Evolutionary conservation across 257 asterid species (phyloP).

Genomic region (Capsicum pubescens): DNA sequence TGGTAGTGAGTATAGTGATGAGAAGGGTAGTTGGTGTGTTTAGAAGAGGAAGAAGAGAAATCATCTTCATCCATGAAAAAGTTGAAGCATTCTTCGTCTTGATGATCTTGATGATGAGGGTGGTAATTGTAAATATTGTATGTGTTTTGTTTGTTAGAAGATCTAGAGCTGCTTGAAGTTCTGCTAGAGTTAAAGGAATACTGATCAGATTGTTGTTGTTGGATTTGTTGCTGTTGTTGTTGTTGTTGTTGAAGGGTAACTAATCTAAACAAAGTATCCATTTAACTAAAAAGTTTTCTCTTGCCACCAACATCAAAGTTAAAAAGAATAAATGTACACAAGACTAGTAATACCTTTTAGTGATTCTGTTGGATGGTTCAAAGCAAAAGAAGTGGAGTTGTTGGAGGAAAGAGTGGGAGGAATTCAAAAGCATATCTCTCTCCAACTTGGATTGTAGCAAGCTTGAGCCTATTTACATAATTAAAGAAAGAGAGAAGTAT

Average conservation of each 20-base stretch:
- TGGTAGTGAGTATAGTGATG: conserved; percentile 28
- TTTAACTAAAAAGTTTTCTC: conserved; percentile 46
- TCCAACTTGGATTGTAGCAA: conserved; percentile 52
- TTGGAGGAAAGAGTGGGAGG: conserved; percentile 27
- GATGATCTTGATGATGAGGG: conserved; percentile 43
- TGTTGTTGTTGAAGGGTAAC: conserved; percentile 58
- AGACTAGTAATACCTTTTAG: conserved; percentile 28
- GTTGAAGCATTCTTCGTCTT: conserved; percentile 95
- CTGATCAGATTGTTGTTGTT: conserved; percentile 59
- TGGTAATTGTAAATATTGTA: conserved; percentile 28
- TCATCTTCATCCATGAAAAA: conserved; percentile 96
- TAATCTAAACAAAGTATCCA: conserved; percentile 97
- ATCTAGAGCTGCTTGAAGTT: conserved; percentile 80
- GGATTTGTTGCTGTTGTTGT: neutral
- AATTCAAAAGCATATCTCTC: conserved; percentile 36
- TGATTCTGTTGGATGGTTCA: conserved; percentile 42
- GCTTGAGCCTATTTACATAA: conserved; percentile 35
- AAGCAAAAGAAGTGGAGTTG: conserved; percentile 45
- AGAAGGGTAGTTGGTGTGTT: conserved; percentile 48
- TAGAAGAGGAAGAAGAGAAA: conserved; percentile 85
- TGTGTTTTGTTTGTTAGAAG: conserved; percentile 57
- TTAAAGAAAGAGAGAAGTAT: conserved; percentile 30
- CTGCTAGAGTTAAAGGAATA: conserved; percentile 69
- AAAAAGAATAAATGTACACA: conserved; percentile 13
- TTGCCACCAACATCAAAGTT: conserved; percentile 55